Base-by-base conservation (phyloP, 164 flowering plant genomes). In the Umbilicus rupestris region DNA sequence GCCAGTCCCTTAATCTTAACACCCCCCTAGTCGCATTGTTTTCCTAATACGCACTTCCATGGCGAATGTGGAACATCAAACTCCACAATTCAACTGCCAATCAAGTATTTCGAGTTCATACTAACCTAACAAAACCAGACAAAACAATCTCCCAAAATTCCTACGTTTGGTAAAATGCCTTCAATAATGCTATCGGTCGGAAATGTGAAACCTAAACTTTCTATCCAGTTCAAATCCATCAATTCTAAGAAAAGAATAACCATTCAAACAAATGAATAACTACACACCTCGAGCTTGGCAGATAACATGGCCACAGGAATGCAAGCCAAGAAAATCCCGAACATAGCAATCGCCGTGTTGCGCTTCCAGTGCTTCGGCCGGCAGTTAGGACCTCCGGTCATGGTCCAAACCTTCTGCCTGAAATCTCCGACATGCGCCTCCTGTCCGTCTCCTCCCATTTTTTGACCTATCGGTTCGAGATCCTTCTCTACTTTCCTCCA, bases 291-390 rank as follows among this genome's bases (percentile, higher is more conserved):
- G 41, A 92, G 98, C 77, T 92, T 79, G 16, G 96, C 96, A 1
- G 98, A 92, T 67, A 78, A 81, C 87, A 85, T 86, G 78, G 95
- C 95, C 70, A 92, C 81, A 55, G 98, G 98, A 64, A 92, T 88
- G 74, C 98, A 90, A 70, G 85, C 63, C 59, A 92, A 89, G 71
- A 90, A 73, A 71, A 87, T 63, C 30, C 96, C 96, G 65, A 67
- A 70, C 92, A 92, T 84, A 75, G 98, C 98, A 62, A 92, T 74
- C 49, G 96, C 98, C 5, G 96, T 88, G 80, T 92, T 92, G 46
- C 98, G 86, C 69, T 74, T 83, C 98, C 98, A 92, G 80, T 90
- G 92, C 69, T 77, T 79, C 35, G 98, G 98, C 66, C 93, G 75
- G 72, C 98, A 92, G 78, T 88, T 16, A 2, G 98, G 90, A 16